phyloP scores from a whole-genome alignment of 75 land plant species.

The Picea sitchensis region DNA sequence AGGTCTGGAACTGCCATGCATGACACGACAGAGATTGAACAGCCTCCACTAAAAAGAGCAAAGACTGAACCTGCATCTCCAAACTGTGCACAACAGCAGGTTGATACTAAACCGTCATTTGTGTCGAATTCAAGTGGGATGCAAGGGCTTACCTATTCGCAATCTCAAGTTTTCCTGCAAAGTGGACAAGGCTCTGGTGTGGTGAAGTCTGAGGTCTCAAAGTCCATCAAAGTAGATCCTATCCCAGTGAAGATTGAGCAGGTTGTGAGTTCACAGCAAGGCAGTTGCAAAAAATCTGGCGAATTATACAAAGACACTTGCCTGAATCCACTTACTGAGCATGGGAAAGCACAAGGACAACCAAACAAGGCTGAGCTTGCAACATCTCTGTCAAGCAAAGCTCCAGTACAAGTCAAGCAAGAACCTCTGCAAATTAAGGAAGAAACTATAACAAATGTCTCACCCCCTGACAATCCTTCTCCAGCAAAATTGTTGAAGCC shows the following conservation, averaged over 20 bases:
- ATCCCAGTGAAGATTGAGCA: constrained; percentile 30
- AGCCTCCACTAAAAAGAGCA: constrained; percentile 52
- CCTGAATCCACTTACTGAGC: constrained; percentile 12
- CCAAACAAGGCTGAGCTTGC: constrained; percentile 24
- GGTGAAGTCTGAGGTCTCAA: background rate
- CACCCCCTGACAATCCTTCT: constrained; percentile 23
- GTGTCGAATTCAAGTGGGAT: background rate
- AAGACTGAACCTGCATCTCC: constrained; percentile 57
- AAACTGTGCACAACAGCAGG: constrained; percentile 14
- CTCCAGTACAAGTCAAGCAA: constrained; percentile 14
- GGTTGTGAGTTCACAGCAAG: constrained; percentile 17
- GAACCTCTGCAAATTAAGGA: constrained; percentile 28
- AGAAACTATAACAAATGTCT: constrained; percentile 9
- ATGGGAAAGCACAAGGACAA: background rate
- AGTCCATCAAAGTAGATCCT: constrained; percentile 19
- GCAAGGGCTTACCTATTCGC: constrained; percentile 7
- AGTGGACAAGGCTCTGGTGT: constrained; percentile 12
- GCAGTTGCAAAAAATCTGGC: background rate
- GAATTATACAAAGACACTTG: constrained; percentile 18
- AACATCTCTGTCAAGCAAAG: constrained; percentile 11
- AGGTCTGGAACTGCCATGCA: constrained; percentile 13
- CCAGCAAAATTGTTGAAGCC: constrained; percentile 78
- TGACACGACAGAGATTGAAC: constrained; percentile 28
- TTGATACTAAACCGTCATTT: background rate
- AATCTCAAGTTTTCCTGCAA: constrained; percentile 9